Evolutionary conservation across 176 grass and related monocot genomes (phyloP).

Genomic region (Oryza nivara): DNA sequence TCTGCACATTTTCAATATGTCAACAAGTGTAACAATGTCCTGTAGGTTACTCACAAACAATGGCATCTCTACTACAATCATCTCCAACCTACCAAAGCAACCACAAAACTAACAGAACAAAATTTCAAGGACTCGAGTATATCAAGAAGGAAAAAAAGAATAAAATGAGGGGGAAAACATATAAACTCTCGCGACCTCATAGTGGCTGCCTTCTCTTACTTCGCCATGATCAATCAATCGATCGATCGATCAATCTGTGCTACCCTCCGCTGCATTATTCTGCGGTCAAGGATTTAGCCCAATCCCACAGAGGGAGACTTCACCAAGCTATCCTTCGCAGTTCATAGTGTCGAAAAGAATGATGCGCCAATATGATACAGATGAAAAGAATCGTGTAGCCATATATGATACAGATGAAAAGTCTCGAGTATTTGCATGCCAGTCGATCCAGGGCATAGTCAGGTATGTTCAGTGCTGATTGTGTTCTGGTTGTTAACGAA

Average conservation of each 20-base stretch:
- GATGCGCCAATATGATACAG: conserved; percentile 59
- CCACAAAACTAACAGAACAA: conserved; percentile 59
- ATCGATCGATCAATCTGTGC: conserved; percentile 8
- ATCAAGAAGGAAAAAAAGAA: conserved; percentile 32
- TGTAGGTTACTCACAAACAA: conserved; percentile 64
- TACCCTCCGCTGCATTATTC: conserved; percentile 37
- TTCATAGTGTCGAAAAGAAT: conserved; percentile 56
- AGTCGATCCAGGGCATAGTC: conserved; percentile 33
- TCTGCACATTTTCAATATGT: conserved; percentile 69
- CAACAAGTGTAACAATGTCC: conserved; percentile 58
- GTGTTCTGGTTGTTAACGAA: neutral
- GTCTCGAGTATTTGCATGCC: conserved; percentile 41
- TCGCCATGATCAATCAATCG: conserved; percentile 23
- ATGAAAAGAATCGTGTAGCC: conserved; percentile 62
- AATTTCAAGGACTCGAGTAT: conserved; percentile 47
- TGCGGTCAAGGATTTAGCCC: conserved; percentile 34
- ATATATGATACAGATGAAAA: conserved; percentile 66
- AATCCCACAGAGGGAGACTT: conserved; percentile 29
- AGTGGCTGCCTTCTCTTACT: conserved; percentile 32
- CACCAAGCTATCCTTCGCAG: conserved; percentile 40
- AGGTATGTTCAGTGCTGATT: conserved; percentile 40
- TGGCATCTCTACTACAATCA: conserved; percentile 59
- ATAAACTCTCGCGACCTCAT: conserved; percentile 36
- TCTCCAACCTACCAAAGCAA: conserved; percentile 53
- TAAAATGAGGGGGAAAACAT: conserved; percentile 37